Evolutionary conservation across 768 basidiomycete species (phyloP).

Genomic region (Lactarius pseudohatsudake): DNA sequence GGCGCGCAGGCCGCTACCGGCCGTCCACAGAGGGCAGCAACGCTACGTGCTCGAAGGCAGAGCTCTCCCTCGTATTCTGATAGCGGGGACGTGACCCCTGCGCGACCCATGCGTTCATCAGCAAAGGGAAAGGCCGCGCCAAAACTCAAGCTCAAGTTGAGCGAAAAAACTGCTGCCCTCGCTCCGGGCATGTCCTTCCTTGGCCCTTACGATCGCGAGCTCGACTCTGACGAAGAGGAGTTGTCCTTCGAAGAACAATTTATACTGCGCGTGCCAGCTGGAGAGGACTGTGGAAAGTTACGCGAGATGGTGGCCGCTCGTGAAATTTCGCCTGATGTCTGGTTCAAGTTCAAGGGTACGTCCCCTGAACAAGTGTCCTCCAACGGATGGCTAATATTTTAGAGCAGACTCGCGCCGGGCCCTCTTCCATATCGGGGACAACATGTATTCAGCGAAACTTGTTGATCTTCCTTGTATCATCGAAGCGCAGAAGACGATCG

Average conservation of each 20-base stretch:
- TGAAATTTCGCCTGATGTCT: constrained; percentile 77
- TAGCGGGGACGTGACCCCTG: constrained; percentile 38
- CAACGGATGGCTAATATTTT: neutral
- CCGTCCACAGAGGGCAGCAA: constrained; percentile 29
- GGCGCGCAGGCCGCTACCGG: constrained; percentile 26
- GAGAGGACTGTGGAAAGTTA: constrained; percentile 76
- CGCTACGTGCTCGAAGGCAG: constrained; percentile 25
- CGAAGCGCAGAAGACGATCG: constrained; percentile 94
- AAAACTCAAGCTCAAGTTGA: constrained; percentile 85
- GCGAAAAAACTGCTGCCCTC: constrained; percentile 77
- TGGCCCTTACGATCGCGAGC: constrained; percentile 89
- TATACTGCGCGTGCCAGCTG: constrained; percentile 83
- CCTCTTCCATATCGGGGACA: constrained; percentile 81
- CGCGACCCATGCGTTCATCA: constrained; percentile 46
- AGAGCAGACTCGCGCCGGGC: constrained; percentile 83
- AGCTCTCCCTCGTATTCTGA: constrained; percentile 33
- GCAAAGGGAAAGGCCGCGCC: constrained; percentile 49
- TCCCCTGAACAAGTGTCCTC: neutral
- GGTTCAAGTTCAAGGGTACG: constrained; percentile 97
- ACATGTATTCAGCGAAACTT: constrained; percentile 83
- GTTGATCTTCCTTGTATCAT: constrained; percentile 94
- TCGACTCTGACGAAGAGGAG: constrained; percentile 95
- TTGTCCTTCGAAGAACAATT: constrained; percentile 97
- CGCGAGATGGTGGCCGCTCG: constrained; percentile 79
- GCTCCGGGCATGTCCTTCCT: constrained; percentile 86